Evolutionary conservation across 768 basidiomycete species (phyloP).

Genomic region (Mycena olivaceomarginata): DNA sequence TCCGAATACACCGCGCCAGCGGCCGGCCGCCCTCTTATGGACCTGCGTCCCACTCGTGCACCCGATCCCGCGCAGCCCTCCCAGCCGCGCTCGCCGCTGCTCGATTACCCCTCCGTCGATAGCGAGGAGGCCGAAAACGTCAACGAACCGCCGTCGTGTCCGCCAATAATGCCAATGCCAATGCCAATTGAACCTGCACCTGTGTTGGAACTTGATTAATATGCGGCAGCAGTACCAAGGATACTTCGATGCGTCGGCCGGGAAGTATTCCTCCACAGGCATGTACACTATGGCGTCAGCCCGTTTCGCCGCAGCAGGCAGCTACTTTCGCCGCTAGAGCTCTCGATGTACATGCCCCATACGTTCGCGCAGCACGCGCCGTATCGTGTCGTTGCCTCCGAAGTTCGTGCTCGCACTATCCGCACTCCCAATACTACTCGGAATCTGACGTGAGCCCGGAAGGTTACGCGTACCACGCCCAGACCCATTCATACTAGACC

Average conservation of each 20-base stretch:
- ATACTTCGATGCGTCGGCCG: background rate
- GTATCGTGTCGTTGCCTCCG: background rate
- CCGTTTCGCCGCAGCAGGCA: background rate
- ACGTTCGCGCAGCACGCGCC: slow-evolving; percentile 2
- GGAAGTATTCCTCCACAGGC: background rate
- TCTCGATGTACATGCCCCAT: background rate
- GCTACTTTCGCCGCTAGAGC: slow-evolving; percentile 9
- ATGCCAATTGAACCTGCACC: background rate
- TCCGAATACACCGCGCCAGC: background rate
- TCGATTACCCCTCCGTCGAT: background rate
- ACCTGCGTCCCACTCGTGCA: slow-evolving; percentile 15
- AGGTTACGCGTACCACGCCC: background rate
- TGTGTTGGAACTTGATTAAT: background rate
- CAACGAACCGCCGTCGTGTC: background rate
- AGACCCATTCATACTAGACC: background rate
- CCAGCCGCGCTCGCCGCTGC: slow-evolving; percentile 2
- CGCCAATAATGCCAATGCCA: background rate
- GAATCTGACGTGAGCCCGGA: background rate
- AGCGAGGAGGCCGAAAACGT: too few relatives aligned
- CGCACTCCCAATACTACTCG: background rate
- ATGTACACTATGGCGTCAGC: background rate
- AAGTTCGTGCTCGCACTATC: background rate
- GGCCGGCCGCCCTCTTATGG: background rate
- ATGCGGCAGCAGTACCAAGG: background rate
- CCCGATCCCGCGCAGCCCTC: slow-evolving; percentile 15